Percentiles rank a stretch among this genome's conserved stretches.
Conservation (phyloP, 1,284 basidiomycete species). For the Austroboletus novae-zelandiae region DNA sequence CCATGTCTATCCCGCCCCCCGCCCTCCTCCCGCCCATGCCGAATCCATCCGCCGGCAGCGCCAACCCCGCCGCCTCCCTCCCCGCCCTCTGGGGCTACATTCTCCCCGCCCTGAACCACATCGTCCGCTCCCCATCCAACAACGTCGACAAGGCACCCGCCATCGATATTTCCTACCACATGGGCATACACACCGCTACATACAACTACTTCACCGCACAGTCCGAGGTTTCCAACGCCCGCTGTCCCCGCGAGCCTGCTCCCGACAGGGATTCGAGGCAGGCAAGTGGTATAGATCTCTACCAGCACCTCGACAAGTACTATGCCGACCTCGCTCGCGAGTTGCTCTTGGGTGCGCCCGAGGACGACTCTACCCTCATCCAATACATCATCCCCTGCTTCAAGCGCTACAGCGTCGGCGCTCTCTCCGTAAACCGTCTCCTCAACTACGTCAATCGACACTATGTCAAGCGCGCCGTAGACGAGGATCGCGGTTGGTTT, state of each 20-base stretch:
- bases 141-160: slow-evolving; percentile 57
- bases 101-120: slow-evolving; percentile 70
- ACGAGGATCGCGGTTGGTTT: slow-evolving; percentile 76
- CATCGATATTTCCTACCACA: slow-evolving; percentile 68
- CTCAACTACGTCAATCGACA: slow-evolving; percentile 78
- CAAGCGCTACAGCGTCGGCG: slow-evolving; percentile 63
- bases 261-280: slow-evolving; percentile 5
- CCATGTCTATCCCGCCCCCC: not conserved
- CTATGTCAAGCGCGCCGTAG: slow-evolving; percentile 70
- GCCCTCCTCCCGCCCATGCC: slow-evolving; percentile 40
- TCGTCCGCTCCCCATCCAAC: slow-evolving; percentile 65
- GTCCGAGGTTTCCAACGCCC: slow-evolving; percentile 43
- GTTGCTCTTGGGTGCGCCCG: slow-evolving; percentile 57
- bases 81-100: slow-evolving; percentile 71
- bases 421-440: slow-evolving; percentile 63
- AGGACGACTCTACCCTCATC: slow-evolving; percentile 63
- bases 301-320: slow-evolving; percentile 67
- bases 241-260: slow-evolving; percentile 13
- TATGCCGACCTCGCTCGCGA: slow-evolving; percentile 59
- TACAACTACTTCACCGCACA: slow-evolving; percentile 77
- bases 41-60: slow-evolving; percentile 60
- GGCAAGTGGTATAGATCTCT: slow-evolving; percentile 61
- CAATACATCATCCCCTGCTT: slow-evolving; percentile 69
- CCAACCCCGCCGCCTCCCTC: slow-evolving; percentile 69
- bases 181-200: slow-evolving; percentile 72